phyloP scores from a whole-genome alignment of 192 early-diverging fungal genomes.

The Gamsiella multidivaricata region DNA sequence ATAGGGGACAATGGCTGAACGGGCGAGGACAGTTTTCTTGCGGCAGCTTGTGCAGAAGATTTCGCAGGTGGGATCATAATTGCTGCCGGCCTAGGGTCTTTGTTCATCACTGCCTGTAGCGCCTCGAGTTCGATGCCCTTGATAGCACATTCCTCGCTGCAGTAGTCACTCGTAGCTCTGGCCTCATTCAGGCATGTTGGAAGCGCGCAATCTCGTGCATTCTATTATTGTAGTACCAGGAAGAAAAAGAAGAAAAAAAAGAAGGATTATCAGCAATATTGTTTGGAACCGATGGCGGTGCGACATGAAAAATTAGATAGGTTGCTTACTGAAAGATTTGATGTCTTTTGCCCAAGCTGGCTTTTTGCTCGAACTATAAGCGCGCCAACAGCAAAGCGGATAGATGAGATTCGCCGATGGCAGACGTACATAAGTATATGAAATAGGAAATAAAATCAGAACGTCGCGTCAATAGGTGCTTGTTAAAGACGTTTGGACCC shows the following conservation, averaged over 20 bases:
- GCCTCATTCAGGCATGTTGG: slow-evolving; percentile 55
- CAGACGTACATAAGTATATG: neutral
- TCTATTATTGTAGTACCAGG: slow-evolving; percentile 8
- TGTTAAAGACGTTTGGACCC: no score
- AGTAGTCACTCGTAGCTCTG: slow-evolving; percentile 53
- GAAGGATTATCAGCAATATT: no score
- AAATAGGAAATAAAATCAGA: neutral
- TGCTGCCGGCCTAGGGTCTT: slow-evolving; percentile 1
- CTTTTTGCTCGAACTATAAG: slow-evolving; percentile 9
- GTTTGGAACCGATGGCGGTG: no score
- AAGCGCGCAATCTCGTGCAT: slow-evolving; percentile 47
- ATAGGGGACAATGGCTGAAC: slow-evolving; percentile 5
- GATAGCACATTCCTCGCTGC: slow-evolving; percentile 57
- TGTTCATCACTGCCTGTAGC: slow-evolving; percentile 38
- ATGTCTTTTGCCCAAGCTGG: neutral
- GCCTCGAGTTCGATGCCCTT: slow-evolving; percentile 57
- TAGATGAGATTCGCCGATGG: no score
- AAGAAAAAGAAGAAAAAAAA: neutral
- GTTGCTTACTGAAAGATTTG: slow-evolving; percentile 19
- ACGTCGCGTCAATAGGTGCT: no score
- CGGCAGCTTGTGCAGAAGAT: neutral
- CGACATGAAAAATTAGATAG: neutral
- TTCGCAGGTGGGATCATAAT: slow-evolving; percentile 17
- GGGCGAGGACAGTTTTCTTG: slow-evolving; percentile 22
- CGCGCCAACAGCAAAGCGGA: neutral